Evolutionary conservation across 73 alveolate species (phyloP), one percentile per base, ranked within the genome.

Genomic region (Loxodes magnus): DNA sequence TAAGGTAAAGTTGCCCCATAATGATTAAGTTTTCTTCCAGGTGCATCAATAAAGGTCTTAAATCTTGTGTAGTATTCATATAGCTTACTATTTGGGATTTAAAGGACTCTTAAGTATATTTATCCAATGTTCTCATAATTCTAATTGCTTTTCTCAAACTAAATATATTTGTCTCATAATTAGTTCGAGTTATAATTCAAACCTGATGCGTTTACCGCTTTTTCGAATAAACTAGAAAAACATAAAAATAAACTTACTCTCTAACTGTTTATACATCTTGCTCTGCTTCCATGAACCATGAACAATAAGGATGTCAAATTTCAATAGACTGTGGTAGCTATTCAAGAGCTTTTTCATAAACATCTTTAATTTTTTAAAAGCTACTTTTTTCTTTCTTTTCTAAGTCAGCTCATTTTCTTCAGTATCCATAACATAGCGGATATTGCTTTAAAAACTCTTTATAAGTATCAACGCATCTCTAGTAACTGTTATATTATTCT

Each of bases 381-480:
- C 27, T 41, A 25, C 9, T 14, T 7, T 41, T 41, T 46, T 46
- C 43, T 1, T 25, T 41, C 1, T 37, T 15, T n/a, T 46, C 22
- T 0, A 46, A 25, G 39, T 46, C 59, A 21, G 59, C 59, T 2
- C 22, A 41, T 2, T 46, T 46, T 2, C 59, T 16, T 24, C 59
- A 46, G 59, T 46, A 46, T 21, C 59, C 59, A 24, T 21, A 46
- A 19, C 59, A 46, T 1, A 46, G 39, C 0, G 59, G 59, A 24
- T 46, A 46, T 24, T 46, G 43, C 10, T 16, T 10, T 17, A 46
- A 41, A 10, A 46, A 25, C 27, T 46, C 59, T 25, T 24, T 16
- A 25, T 46, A 46, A 23, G 27, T 24, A 7, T 46, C 59, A 12
- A 9, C 7, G 7, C 43, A 22, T 46, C 27, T 46, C 59, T 46